Base-by-base conservation (phyloP, 2,329 filamentous ascomycete genomes). In the Epicoccum sorghinum region DNA sequence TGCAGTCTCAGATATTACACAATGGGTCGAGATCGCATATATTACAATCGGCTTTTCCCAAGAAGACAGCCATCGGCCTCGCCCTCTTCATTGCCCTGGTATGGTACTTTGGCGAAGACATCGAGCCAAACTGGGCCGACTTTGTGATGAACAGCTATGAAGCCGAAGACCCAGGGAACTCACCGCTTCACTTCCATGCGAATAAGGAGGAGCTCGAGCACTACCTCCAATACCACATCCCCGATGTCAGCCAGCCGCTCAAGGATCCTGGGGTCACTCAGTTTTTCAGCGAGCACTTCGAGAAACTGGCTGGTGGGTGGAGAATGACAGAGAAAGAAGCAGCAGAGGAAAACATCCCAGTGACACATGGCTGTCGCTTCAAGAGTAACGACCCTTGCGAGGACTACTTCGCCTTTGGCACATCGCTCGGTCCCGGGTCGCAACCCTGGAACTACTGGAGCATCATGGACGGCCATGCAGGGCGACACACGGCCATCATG, bases 401-500 rank as follows among this genome's bases (percentile, higher is more conserved):
- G 41, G 72, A 75, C 44, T 68, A 62, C 50, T 69, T 61, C 40
- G 61, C 65, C 7, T 24, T 71, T 3, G 71, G 71, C 3, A 70
- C 65, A 0, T 59, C 59, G 9, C 69, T 67, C 1, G 71, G 71
- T 0, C 64, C 66, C 1, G 71, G 71, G 1, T 55, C 48, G 1
- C 58, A 68, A 13, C 58, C 54, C 1, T 75, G 73, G 73, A 67
- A 70, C 40, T 76, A 68, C 57, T 77, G 73, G 73, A 77, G 76
- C 7, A 75, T 83, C 8, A 81, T 77, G 46, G 80, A 83, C 52
- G 81, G 81, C 0, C 81, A 83, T 57, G 79, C 77, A 5, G 80
- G 80, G 8, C 74, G 74, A 61, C 72, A 76, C 4, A 82, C 79
- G 6, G 59, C 71, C 0, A 73, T 76, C 1, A 65, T 67, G 3